Conservation (phyloP, 306 rosid genomes). For the Sicyos edulis region DNA sequence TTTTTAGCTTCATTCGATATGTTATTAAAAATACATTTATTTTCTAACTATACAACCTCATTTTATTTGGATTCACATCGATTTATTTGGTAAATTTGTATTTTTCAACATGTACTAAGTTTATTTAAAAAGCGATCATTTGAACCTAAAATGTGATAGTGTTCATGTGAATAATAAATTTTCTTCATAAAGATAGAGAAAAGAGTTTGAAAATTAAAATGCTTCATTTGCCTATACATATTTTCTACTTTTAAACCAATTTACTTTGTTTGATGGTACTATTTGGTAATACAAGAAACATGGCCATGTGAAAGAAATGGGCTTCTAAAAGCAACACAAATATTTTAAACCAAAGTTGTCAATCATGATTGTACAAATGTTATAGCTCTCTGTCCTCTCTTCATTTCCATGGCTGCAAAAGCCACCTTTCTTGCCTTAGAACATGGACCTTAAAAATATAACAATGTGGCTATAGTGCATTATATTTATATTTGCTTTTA, state of each 20-base stretch:
- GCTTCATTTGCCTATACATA: neutral
- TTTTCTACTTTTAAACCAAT: neutral
- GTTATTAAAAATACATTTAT: neutral
- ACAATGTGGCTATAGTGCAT: no score
- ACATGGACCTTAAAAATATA: constrained; percentile 2
- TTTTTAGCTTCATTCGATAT: no score
- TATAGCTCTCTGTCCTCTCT: neutral
- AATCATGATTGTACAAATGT: constrained; percentile 7
- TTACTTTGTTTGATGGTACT: neutral
- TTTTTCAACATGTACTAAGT: neutral
- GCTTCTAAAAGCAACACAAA: neutral
- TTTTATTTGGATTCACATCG: neutral
- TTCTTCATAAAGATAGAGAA: neutral
- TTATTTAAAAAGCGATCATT: neutral
- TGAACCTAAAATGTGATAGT: neutral
- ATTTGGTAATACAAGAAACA: neutral
- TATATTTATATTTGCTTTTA: no score
- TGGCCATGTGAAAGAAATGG: constrained; percentile 6
- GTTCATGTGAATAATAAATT: neutral
- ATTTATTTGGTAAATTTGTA: neutral
- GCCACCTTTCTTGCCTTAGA: constrained; percentile 3
- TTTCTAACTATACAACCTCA: neutral
- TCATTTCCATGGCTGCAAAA: neutral
- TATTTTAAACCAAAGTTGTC: neutral
- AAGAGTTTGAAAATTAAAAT: neutral